Base-by-base conservation (phyloP, 225 moss, liverwort and hornwort genomes). In the Physcomitrellopsis africana region DNA sequence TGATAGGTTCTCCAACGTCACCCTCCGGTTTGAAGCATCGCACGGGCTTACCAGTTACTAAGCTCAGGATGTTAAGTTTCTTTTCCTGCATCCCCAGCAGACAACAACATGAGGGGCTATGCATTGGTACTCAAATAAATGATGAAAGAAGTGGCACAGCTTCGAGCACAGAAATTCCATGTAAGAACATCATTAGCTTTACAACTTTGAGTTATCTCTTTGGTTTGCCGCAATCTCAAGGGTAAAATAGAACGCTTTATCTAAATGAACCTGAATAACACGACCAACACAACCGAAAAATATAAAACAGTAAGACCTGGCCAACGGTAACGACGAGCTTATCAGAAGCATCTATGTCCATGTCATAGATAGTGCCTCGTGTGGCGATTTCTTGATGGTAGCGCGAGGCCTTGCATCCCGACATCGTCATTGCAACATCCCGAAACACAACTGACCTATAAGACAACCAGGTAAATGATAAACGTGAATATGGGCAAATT, bases 401-500 rank as follows among this genome's bases (percentile, higher is more conserved):
- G 51, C 92, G 89, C 60, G 80, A 82, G 68, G 85, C 79, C 80
- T 85, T 92, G 85, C 81, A 87, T 71, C 87, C 83, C 45, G 76
- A 69, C 49, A 42, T 52, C 23, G 81, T 78, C 27, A 75, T 71
- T 70, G 68, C 78, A 59, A 91, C 81, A 81, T 85, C 85, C 57
- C 92, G 85, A 77, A 92, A 92, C 37, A 92, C 92, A 76, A 92
- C 85, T 63, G 92, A 92, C 74, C 92, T 92, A 63, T 76, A 68
- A 79, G 49, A 55, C 12, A 69, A 15, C 41, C 49, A 65, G 65
- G 32, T 60, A 66, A 60, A 72, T 17, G 62, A 61, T 54, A 61
- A 73, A 52, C 32, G 73, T 46, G 51, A 69, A 32, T 32, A 46
- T 37, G 29, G n/a, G 12, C 51, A 17, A 62, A 72, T 14, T 29